Conservation (phyloP, 148 eudicot species). For the Rhododendron ferrugineum region DNA sequence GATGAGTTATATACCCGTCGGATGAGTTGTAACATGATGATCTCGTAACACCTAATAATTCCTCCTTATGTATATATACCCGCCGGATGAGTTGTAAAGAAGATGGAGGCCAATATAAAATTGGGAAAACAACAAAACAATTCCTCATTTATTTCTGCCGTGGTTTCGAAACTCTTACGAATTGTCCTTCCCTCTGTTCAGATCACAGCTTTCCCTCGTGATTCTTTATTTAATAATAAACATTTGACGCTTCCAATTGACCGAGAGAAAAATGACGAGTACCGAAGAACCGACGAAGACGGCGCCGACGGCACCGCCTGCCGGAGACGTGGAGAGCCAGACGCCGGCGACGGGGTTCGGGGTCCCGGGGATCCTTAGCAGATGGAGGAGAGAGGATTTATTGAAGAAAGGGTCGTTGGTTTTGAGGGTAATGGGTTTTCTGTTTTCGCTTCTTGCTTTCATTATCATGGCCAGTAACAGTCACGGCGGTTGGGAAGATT, state of each 20-base stretch:
- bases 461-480: conserved; percentile 53
- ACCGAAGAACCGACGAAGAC: background rate
- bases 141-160: too few relatives aligned
- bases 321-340: conserved; percentile 25
- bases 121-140: background rate
- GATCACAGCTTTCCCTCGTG: background rate
- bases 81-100: background rate
- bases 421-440: conserved; percentile 34
- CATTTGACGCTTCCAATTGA: background rate
- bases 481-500: conserved; percentile 35
- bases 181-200: background rate
- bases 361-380: conserved; percentile 18
- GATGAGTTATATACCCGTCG: too few relatives aligned
- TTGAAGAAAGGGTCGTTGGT: conserved; percentile 35
- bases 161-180: background rate
- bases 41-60: background rate
- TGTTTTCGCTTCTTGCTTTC: conserved; percentile 55
- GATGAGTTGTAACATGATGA: background rate
- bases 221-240: too few relatives aligned
- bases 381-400: conserved; percentile 49
- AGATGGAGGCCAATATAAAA: background rate
- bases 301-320: conserved; percentile 16
- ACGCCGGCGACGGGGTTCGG: conserved; percentile 16
- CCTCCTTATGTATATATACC: background rate
- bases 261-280: background rate